phyloP scores from a whole-genome alignment of 306 rosid genomes.

The Parietaria judaica region DNA sequence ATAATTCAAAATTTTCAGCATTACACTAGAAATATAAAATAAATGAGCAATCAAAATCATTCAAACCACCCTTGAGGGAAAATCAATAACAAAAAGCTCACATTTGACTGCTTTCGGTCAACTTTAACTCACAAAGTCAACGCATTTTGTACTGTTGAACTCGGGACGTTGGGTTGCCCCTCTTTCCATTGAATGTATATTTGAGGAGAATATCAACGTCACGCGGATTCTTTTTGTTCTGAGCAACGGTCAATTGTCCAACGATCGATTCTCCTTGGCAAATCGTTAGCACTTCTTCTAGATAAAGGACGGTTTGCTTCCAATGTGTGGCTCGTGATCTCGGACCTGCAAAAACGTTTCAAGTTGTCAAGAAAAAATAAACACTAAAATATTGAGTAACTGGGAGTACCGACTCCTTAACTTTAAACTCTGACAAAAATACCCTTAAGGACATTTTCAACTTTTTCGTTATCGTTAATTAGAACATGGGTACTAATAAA shows the following conservation, averaged over 20 bases:
- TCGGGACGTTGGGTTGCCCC: slow-evolving; percentile 46
- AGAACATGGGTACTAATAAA: too few species aligned
- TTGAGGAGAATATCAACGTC: slow-evolving; percentile 83
- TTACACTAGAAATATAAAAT: slow-evolving; percentile 14
- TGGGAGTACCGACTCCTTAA: too few species aligned
- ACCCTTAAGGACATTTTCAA: too few species aligned
- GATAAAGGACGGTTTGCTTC: slow-evolving; percentile 94
- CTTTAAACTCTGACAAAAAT: too few species aligned
- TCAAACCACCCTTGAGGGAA: background rate
- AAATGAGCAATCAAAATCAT: slow-evolving; percentile 19
- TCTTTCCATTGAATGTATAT: slow-evolving; percentile 61
- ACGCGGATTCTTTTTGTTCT: slow-evolving; percentile 74
- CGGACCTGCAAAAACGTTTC: slow-evolving; percentile 54
- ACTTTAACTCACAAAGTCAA: slow-evolving; percentile 15
- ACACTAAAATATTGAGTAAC: too few species aligned
- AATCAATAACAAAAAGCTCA: slow-evolving; percentile 1
- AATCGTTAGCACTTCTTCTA: slow-evolving; percentile 82
- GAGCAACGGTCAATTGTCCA: slow-evolving; percentile 79
- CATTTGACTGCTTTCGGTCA: background rate
- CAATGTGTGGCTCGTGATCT: slow-evolving; percentile 82
- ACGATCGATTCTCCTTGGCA: slow-evolving; percentile 76
- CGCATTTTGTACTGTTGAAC: slow-evolving; percentile 85
- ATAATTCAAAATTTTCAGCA: slow-evolving; percentile 28
- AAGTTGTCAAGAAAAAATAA: slow-evolving; percentile 4
- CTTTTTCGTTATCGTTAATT: too few species aligned